Percentiles rank a stretch among this genome's conserved stretches.
phyloP scores from a whole-genome alignment of 495 filamentous ascomycete genomes.

The Schizothecium vesticola region DNA sequence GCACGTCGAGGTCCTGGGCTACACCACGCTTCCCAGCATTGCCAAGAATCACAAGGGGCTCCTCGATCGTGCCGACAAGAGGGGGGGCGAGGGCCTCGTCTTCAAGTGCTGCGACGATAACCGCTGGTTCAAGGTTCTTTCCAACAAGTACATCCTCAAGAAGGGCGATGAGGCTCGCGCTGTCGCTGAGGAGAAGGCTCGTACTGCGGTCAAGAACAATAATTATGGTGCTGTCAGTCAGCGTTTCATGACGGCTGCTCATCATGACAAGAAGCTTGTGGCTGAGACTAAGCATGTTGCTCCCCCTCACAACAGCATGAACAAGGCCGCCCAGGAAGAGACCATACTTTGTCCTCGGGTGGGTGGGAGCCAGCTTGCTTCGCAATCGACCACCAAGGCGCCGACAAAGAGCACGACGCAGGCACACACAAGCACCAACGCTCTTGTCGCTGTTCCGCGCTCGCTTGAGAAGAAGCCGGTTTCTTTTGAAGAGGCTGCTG shows the following conservation, averaged over 20 bases:
- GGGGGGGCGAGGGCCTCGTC: conserved; percentile 23
- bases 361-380: no score
- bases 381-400: not conserved
- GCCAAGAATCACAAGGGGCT: conserved; percentile 20
- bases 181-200: not conserved
- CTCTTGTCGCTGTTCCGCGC: not conserved
- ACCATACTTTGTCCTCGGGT: no score
- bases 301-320: no score
- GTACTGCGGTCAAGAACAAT: no score
- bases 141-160: conserved; percentile 12
- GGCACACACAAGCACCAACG: not conserved
- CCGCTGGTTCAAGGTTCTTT: conserved; percentile 29
- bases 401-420: not conserved
- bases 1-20: conserved; percentile 27
- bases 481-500: not conserved
- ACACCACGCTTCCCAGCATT: conserved; percentile 12
- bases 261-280: no score
- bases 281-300: no score
- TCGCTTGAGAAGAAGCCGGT: not conserved
- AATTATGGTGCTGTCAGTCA: no score
- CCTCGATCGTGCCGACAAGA: conserved; percentile 14
- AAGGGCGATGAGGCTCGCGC: conserved; percentile 12
- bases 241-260: no score
- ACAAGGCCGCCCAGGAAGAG: no score
- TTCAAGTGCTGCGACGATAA: conserved; percentile 27